These are phyloP conservation scores for Carpinus viminea DNA, from an alignment of 306 rosid genomes.

Conservation along the genomic window DNA sequence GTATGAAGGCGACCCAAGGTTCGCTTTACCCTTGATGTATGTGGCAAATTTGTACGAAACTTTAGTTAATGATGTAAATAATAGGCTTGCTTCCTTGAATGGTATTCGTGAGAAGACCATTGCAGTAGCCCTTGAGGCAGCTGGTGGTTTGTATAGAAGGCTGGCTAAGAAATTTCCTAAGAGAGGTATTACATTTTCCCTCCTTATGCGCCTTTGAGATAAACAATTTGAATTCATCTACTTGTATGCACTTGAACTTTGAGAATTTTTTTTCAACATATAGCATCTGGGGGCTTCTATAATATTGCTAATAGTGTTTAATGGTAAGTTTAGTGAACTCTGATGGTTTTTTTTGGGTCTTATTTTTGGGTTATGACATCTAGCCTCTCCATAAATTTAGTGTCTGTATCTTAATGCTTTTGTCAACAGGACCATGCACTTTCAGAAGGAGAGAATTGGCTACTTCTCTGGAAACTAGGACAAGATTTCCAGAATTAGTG, in stretches of 20 bases:
- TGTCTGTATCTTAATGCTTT: slow-evolving; percentile 22
- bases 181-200: slow-evolving; percentile 50
- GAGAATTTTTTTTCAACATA: not conserved
- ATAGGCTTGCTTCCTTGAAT: slow-evolving; percentile 76
- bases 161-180: slow-evolving; percentile 94
- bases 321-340: not conserved
- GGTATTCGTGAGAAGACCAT: slow-evolving; percentile 90
- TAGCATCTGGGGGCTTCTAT: no score
- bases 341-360: slow-evolving; percentile 5
- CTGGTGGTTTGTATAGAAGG: slow-evolving; percentile 94
- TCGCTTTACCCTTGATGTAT: slow-evolving; percentile 88
- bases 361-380: not conserved
- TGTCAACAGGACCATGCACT: slow-evolving; percentile 57
- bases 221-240: not conserved
- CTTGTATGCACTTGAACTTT: not conserved
- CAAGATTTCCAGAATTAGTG: slow-evolving; percentile 87
- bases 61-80: slow-evolving; percentile 74
- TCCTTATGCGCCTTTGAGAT: not conserved
- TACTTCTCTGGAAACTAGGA: slow-evolving; percentile 88
- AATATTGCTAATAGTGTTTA: not conserved
- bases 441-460: slow-evolving; percentile 96
- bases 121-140: slow-evolving; percentile 97
- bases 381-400: not conserved
- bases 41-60: slow-evolving; percentile 92
- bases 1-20: slow-evolving; percentile 76